phyloP scores from a whole-genome alignment of 352 stramenopile species.

The Phytophthora meadii region DNA sequence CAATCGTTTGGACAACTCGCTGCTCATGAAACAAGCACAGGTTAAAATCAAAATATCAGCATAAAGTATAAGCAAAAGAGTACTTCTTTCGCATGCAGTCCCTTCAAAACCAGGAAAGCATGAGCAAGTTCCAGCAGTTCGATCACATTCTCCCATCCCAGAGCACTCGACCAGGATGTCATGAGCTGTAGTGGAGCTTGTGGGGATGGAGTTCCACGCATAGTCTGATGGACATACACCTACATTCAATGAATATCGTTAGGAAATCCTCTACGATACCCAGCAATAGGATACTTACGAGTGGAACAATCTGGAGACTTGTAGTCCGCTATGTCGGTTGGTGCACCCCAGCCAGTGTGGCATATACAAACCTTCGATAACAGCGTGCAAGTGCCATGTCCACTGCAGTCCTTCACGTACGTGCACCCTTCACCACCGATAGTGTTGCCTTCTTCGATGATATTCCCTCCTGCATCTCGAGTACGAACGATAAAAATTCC shows the following conservation, averaged over 20 bases:
- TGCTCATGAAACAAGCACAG: slow-evolving; percentile 20
- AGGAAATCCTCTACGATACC: not conserved
- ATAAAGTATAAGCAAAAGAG: not conserved
- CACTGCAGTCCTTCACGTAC: slow-evolving; percentile 85
- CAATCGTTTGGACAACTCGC: slow-evolving; percentile 78
- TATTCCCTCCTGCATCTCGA: slow-evolving; percentile 42
- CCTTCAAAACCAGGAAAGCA: slow-evolving; percentile 89
- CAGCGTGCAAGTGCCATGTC: slow-evolving; percentile 79
- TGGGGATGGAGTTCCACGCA: slow-evolving; percentile 65
- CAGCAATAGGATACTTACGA: slow-evolving; percentile 39
- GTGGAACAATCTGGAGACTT: slow-evolving; percentile 82
- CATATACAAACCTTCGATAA: slow-evolving; percentile 73
- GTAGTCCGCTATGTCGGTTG: slow-evolving; percentile 76
- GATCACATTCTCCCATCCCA: slow-evolving; percentile 87
- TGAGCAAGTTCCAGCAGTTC: slow-evolving; percentile 65
- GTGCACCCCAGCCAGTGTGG: slow-evolving; percentile 59
- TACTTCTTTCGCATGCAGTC: slow-evolving; percentile 82
- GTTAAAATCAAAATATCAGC: slow-evolving; percentile 1
- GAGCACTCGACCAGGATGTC: slow-evolving; percentile 81
- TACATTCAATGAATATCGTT: slow-evolving; percentile 21
- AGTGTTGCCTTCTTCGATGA: slow-evolving; percentile 61
- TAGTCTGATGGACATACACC: slow-evolving; percentile 62
- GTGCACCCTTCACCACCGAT: slow-evolving; percentile 68
- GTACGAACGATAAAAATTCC: slow-evolving; percentile 68
- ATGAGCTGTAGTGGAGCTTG: slow-evolving; percentile 43